phyloP scores from a whole-genome alignment of 2,329 filamentous ascomycete genomes.

The Delphinella strobiligena region DNA sequence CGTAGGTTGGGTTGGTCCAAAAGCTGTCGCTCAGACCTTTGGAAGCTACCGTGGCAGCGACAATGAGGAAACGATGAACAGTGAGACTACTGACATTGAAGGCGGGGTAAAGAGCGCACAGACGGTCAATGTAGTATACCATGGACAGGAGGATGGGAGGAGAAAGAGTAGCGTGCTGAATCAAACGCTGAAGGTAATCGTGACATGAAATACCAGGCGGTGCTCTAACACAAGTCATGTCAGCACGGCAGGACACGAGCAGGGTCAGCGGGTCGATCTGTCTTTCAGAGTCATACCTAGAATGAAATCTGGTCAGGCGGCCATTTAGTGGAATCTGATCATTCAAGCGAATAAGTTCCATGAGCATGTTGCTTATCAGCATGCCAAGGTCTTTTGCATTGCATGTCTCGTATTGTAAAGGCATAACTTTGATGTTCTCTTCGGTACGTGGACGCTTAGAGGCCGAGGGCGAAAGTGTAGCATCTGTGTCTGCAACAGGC shows the following conservation, averaged over 20 bases:
- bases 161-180: conserved; percentile 84
- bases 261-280: not conserved
- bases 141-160: conserved; percentile 93
- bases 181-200: conserved; percentile 86
- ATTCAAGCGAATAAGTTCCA: conserved; percentile 88
- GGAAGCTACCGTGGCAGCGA: conserved; percentile 85
- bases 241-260: not conserved
- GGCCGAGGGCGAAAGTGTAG: conserved; percentile 21
- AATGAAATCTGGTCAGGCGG: conserved; percentile 88
- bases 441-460: conserved; percentile 36
- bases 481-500: conserved; percentile 18
- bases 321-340: conserved; percentile 78
- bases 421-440: conserved; percentile 43
- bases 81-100: conserved; percentile 96
- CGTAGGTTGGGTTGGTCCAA: conserved; percentile 97
- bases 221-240: conserved; percentile 33
- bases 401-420: conserved; percentile 69
- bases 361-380: conserved; percentile 87
- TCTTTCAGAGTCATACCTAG: too few species aligned
- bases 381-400: conserved; percentile 76
- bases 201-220: conserved; percentile 87
- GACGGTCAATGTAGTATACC: conserved; percentile 96
- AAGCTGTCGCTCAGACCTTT: conserved; percentile 95
- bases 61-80: conserved; percentile 93
- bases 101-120: conserved; percentile 82